Evolutionary conservation across 2,329 filamentous ascomycete genomes (phyloP), one percentile per base, ranked within the genome.

Genomic region (Kalmusia sp.): DNA sequence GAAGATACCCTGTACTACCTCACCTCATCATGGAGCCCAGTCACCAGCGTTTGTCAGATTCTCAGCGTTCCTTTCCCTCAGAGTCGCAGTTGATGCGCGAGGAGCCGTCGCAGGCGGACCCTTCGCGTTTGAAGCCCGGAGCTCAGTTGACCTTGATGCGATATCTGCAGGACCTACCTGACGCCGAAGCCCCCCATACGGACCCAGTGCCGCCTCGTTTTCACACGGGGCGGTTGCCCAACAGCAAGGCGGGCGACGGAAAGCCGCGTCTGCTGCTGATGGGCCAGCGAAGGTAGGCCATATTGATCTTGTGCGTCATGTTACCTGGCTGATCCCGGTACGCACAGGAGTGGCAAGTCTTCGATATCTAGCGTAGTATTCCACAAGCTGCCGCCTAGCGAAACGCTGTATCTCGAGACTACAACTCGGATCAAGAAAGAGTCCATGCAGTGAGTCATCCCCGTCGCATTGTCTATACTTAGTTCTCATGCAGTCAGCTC

Each of bases 341-440:
- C n/a, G n/a, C n/a, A n/a, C 62, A 99, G 95, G 79, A 97, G 93
- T 71, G 95, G 95, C 55, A 99, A 99, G 74, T 98, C 95, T 0
- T 99, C 95, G 5, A 98, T 99, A 71, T 95, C 93, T 22, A 98
- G 92, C 69, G 96, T 99, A 41, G 93, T 99, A n/a, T 98, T 99
- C 69, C 93, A 98, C 77, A 99, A 99, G 74, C 87, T 98, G 70
- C 92, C 93, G 3, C 93, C 95, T 2, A 96, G 91, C 64, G 96
- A 99, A 78, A 98, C 95, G 0, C 79, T 99, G 14, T 99, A 96
- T 68, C 84, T 99, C 15, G 95, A 98, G 74, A 96, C 95, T 0
- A 99, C 95, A 3, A 93, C 92, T 8, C 85, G 91, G 27, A 96
- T 98, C 59, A 92, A 96, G 70, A 96, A 96, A 71, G 92, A 97